A percentile compares a stretch with the other conserved stretches of the same genome.
Evolutionary conservation across 371 early-diverging fungal species (phyloP).

Genomic region (Saksenaea vasiformis): DNA sequence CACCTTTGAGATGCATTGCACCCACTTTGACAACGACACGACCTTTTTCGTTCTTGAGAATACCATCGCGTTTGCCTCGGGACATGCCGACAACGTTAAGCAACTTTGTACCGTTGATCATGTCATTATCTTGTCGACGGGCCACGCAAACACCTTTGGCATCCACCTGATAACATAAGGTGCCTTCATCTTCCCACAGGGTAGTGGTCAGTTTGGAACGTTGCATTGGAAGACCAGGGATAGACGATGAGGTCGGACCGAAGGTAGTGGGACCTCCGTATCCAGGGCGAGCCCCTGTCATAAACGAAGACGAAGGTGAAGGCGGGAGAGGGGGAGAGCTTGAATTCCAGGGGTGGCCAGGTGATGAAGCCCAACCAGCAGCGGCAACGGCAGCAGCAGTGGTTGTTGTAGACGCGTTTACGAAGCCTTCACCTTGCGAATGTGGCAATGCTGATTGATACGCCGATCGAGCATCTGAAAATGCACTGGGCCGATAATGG

Average conservation of each 20-base stretch:
- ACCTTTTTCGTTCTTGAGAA: conserved; percentile 85
- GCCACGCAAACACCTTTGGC: conserved; percentile 78
- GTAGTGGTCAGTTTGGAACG: conserved; percentile 73
- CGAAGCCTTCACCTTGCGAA: neutral
- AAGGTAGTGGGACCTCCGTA: conserved; percentile 18
- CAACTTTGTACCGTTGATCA: conserved; percentile 87
- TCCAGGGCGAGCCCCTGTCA: conserved; percentile 15
- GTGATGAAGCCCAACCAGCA: conserved; percentile 17
- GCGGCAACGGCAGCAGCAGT: conserved; percentile 21
- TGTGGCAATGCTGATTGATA: conserved; percentile 12
- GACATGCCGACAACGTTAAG: conserved; percentile 88
- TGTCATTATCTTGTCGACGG: conserved; percentile 79
- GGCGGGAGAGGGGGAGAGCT: conserved; percentile 21
- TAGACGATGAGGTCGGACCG: conserved; percentile 15
- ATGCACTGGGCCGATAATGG: conserved; percentile 36
- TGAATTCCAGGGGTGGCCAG: conserved; percentile 9
- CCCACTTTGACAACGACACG: conserved; percentile 87
- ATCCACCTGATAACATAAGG: conserved; percentile 81
- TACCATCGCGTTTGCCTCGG: conserved; percentile 86
- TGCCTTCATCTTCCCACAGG: conserved; percentile 84
- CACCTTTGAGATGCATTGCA: conserved; percentile 88
- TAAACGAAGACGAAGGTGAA: conserved; percentile 17
- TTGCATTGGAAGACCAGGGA: conserved; percentile 21
- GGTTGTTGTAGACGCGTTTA: conserved; percentile 23
- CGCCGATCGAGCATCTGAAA: conserved; percentile 29